Conservation (phyloP, 352 stramenopile species). For the Globisporangium echinulatum region DNA sequence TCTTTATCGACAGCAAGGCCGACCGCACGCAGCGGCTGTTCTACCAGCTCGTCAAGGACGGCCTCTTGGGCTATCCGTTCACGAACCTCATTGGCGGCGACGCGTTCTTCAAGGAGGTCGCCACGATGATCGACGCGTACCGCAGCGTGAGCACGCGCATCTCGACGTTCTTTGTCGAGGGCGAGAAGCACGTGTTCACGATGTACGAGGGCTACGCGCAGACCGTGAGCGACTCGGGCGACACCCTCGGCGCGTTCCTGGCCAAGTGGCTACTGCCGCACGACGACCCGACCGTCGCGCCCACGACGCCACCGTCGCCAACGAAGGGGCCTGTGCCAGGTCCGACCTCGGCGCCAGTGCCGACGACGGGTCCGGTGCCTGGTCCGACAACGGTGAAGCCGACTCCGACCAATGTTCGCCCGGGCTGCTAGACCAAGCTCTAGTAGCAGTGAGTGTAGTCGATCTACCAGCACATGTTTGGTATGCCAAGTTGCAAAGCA, state of each 20-base stretch:
- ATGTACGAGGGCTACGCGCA: constrained; percentile 2
- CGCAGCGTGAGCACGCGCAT: constrained; percentile 15
- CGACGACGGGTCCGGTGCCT: background rate
- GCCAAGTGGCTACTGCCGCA: constrained; percentile 2
- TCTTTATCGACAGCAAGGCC: constrained; percentile 56
- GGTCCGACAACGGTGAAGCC: background rate
- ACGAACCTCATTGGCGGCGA: constrained; percentile 34
- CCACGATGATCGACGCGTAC: constrained; percentile 23
- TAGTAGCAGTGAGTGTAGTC: too few species aligned
- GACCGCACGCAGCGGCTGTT: constrained; percentile 54
- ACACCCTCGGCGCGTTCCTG: constrained; percentile 4
- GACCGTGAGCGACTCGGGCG: constrained; percentile 3
- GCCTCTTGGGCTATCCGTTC: constrained; percentile 51
- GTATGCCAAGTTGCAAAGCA: too few species aligned
- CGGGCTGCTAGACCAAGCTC: background rate
- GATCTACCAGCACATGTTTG: too few species aligned
- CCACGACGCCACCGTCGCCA: background rate
- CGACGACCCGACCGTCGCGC: background rate
- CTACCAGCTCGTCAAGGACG: constrained; percentile 48
- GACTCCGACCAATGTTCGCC: background rate
- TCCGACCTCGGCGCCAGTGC: background rate
- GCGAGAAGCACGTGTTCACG: constrained; percentile 25
- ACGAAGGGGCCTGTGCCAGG: background rate
- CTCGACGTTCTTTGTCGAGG: constrained; percentile 25
- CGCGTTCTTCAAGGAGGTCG: constrained; percentile 20